phyloP scores from a whole-genome alignment of 495 filamentous ascomycete species.

The Podospora pseudoanserina region DNA sequence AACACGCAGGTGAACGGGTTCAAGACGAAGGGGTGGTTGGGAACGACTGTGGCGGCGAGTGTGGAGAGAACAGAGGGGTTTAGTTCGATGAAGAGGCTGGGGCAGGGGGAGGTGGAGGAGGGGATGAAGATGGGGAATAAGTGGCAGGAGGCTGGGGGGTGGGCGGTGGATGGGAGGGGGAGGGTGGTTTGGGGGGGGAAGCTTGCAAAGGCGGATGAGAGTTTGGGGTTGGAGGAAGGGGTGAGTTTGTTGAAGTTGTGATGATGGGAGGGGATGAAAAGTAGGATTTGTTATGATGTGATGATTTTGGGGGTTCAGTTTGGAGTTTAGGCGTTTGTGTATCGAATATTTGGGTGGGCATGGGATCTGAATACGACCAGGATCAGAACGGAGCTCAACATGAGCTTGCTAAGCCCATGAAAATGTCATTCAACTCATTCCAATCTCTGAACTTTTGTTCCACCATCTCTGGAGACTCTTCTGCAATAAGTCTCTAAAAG shows the following conservation, averaged over 20 bases:
- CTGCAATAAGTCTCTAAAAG: neutral
- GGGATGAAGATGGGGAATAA: constrained; percentile 57
- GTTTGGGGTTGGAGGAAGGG: constrained; percentile 51
- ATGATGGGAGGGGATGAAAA: neutral
- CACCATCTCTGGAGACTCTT: neutral
- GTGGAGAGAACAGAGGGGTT: neutral
- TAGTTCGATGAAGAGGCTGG: neutral
- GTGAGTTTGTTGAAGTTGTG: constrained; percentile 33
- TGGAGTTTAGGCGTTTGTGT: neutral
- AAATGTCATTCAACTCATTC: too few relatives aligned
- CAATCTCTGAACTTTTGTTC: too few relatives aligned
- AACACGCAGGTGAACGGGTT: constrained; percentile 40
- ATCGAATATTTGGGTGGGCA: too few relatives aligned
- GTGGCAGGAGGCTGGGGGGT: constrained; percentile 57
- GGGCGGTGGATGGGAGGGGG: constrained; percentile 52
- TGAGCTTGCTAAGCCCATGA: too few relatives aligned
- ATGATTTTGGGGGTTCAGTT: neutral
- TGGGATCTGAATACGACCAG: too few relatives aligned
- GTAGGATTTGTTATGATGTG: neutral
- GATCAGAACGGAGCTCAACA: too few relatives aligned
- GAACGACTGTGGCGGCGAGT: constrained; percentile 34
- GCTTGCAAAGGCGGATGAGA: constrained; percentile 47
- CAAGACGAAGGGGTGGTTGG: constrained; percentile 45
- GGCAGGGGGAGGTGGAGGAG: constrained; percentile 16
- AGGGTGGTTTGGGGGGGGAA: constrained; percentile 50